Evolutionary conservation across 345 rosid species (phyloP).

Genomic region (Brassica napus): DNA sequence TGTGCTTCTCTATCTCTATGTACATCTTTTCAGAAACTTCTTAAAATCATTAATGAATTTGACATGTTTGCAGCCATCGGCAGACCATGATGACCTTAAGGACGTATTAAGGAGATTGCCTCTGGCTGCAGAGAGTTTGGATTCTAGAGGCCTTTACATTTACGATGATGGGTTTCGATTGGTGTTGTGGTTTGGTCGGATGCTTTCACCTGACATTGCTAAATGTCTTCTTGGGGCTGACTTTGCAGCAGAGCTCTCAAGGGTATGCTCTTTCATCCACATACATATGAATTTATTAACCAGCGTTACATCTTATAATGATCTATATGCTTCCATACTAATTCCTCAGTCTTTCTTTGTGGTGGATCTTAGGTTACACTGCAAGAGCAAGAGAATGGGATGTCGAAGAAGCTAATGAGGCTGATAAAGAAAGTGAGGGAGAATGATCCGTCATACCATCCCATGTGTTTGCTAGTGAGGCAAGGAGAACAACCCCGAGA

Average conservation of each 20-base stretch:
- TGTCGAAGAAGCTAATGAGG: slow-evolving; percentile 79
- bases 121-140: slow-evolving; percentile 80
- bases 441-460: slow-evolving; percentile 72
- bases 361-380: slow-evolving; percentile 59
- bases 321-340: background rate
- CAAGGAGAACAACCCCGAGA: slow-evolving; percentile 99
- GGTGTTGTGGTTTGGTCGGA: slow-evolving; percentile 91
- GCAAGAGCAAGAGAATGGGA: slow-evolving; percentile 61
- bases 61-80: slow-evolving; percentile 61
- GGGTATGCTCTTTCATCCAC: slow-evolving; percentile 50
- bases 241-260: slow-evolving; percentile 84
- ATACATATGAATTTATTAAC: background rate
- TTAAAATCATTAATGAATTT: background rate
- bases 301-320: background rate
- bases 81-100: slow-evolving; percentile 42
- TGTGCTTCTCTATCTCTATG: background rate
- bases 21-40: slow-evolving; percentile 10
- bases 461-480: slow-evolving; percentile 70
- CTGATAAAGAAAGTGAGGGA: slow-evolving; percentile 71
- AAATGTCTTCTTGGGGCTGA: slow-evolving; percentile 79
- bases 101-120: slow-evolving; percentile 56
- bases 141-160: slow-evolving; percentile 89
- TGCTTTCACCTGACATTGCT: slow-evolving; percentile 87
- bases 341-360: slow-evolving; percentile 4
- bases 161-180: slow-evolving; percentile 87